Conservation (phyloP, 2,329 filamentous ascomycete species). For the Ascochyta lentis region DNA sequence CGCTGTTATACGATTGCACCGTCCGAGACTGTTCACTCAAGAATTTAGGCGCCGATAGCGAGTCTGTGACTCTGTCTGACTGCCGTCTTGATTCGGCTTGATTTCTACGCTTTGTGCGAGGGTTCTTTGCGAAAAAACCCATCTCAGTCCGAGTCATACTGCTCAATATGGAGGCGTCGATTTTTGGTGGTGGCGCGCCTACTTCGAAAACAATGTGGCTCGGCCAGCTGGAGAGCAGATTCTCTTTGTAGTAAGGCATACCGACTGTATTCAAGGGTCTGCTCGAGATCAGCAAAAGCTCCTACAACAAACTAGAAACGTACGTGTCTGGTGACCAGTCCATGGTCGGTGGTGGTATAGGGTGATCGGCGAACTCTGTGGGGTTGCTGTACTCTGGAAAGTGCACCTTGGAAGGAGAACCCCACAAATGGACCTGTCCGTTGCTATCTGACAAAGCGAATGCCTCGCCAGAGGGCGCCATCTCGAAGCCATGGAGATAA, state of each 20-base stretch:
- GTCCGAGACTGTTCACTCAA: conserved; percentile 90
- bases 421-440: conserved; percentile 84
- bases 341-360: conserved; percentile 64
- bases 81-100: conserved; percentile 80
- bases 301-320: conserved; percentile 36
- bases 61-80: conserved; percentile 63
- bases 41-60: conserved; percentile 84
- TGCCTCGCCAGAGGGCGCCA: conserved; percentile 87
- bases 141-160: conserved; percentile 75
- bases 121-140: conserved; percentile 79
- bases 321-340: conserved; percentile 76
- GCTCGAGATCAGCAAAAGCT: conserved; percentile 10
- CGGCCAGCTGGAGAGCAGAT: conserved; percentile 88
- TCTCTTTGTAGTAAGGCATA: conserved; percentile 91
- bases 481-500: conserved; percentile 80
- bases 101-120: conserved; percentile 75
- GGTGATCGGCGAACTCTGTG: conserved; percentile 72
- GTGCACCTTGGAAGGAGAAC: conserved; percentile 81
- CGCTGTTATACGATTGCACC: conserved; percentile 42
- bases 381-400: conserved; percentile 84
- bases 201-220: conserved; percentile 83
- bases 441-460: conserved; percentile 81
- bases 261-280: conserved; percentile 85
- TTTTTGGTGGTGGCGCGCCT: conserved; percentile 77
- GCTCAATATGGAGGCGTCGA: conserved; percentile 73